Conservation (phyloP, 345 rosid species). For the Lumnitzera racemosa region DNA sequence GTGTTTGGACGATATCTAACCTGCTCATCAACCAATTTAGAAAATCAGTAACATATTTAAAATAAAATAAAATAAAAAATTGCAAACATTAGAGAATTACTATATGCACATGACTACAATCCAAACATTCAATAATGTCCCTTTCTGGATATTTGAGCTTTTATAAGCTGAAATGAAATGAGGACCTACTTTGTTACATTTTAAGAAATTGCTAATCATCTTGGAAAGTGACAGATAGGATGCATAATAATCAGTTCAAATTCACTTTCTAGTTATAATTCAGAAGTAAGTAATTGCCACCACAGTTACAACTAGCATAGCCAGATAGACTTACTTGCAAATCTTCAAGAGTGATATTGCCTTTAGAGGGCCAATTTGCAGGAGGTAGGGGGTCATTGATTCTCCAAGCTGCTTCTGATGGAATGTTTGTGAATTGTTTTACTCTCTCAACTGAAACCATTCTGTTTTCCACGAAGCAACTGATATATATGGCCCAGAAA, state of each 20-base stretch:
- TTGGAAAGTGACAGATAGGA: too few species aligned
- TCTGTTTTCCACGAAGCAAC: conserved; percentile 85
- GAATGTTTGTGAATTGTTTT: conserved; percentile 76
- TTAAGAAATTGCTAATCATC: too few species aligned
- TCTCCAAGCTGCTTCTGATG: conserved; percentile 75
- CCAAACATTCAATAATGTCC: not conserved
- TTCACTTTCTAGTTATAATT: too few species aligned
- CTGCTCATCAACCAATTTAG: conserved; percentile 24
- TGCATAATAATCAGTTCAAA: too few species aligned
- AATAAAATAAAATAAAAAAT: not conserved
- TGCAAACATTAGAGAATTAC: not conserved
- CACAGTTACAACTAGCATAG: too few species aligned
- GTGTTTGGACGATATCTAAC: conserved; percentile 85
- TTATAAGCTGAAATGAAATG: too few species aligned
- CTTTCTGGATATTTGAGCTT: not conserved
- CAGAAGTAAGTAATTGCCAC: too few species aligned
- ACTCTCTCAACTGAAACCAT: conserved; percentile 95
- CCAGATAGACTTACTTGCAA: conserved; percentile 45
- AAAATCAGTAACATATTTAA: not conserved
- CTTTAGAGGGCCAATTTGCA: conserved; percentile 66
- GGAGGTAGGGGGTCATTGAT: conserved; percentile 53
- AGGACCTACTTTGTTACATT: too few species aligned
- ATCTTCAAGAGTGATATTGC: conserved; percentile 66
- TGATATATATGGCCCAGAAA: conserved; percentile 70
- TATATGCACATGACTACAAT: not conserved